phyloP scores from a whole-genome alignment of 352 stramenopile genomes.

The Globisporangium nodosum region DNA sequence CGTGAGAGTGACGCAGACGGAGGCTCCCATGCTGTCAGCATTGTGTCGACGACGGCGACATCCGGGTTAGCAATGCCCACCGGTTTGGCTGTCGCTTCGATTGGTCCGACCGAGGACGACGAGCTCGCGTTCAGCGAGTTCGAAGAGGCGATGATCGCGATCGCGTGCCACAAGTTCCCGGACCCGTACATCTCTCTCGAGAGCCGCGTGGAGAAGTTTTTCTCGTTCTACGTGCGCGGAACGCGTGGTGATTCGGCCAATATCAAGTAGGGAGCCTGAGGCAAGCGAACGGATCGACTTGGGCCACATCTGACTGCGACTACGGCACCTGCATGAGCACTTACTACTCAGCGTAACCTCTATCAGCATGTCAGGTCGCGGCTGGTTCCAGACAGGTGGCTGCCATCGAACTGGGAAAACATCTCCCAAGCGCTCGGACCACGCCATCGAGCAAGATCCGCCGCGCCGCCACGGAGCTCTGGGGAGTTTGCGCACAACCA shows the following conservation, averaged over 20 bases:
- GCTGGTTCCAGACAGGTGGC: no score
- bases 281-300: background rate
- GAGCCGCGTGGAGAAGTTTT: slow-evolving; percentile 72
- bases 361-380: no score
- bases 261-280: background rate
- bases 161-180: slow-evolving; percentile 73
- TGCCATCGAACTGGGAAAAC: no score
- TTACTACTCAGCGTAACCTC: no score
- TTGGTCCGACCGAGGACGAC: slow-evolving; percentile 15
- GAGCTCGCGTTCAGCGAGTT: slow-evolving; percentile 62
- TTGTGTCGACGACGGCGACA: background rate
- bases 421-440: no score
- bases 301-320: no score
- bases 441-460: no score
- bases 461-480: no score
- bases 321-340: no score
- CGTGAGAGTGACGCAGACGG: slow-evolving; percentile 14
- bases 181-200: slow-evolving; percentile 75
- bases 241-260: background rate
- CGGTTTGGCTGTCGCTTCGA: background rate
- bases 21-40: no score
- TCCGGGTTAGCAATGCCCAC: slow-evolving; percentile 2
- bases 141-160: slow-evolving; percentile 59
- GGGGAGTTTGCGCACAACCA: background rate
- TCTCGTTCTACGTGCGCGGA: slow-evolving; percentile 52